These are phyloP conservation scores for Rhodomyrtus tomentosa DNA, from an alignment of 345 rosid genomes.

Conservation along the genomic window DNA sequence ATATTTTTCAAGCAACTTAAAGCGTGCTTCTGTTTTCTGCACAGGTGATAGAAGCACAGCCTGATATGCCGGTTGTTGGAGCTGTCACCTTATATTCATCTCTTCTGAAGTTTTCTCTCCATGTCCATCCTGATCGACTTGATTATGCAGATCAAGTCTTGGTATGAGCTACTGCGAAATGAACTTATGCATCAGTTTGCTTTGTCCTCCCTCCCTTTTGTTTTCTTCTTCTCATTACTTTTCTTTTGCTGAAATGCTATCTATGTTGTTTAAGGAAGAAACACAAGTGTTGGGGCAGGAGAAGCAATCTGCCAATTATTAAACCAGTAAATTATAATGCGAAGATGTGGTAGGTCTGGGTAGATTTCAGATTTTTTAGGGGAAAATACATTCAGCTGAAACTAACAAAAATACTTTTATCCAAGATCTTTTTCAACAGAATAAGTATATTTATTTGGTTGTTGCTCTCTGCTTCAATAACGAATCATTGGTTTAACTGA, in stretches of 20 bases:
- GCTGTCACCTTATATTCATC: slow-evolving; percentile 92
- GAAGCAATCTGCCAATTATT: background rate
- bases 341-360: background rate
- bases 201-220: background rate
- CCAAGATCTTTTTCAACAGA: background rate
- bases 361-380: background rate
- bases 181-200: background rate
- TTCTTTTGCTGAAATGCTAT: background rate
- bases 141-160: slow-evolving; percentile 99
- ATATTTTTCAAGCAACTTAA: background rate
- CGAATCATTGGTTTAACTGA: too few relatives aligned
- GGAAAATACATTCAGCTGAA: background rate
- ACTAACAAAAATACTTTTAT: background rate
- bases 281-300: background rate
- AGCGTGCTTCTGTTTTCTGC: slow-evolving; percentile 7
- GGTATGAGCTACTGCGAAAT: slow-evolving; percentile 28
- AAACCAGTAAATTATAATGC: background rate
- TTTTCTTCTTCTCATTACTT: background rate
- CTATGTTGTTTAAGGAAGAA: background rate
- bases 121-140: slow-evolving; percentile 98
- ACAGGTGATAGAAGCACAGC: slow-evolving; percentile 96
- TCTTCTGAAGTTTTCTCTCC: slow-evolving; percentile 94
- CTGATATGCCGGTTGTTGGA: slow-evolving; percentile 85
- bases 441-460: background rate
- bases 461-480: too few relatives aligned